These are phyloP conservation scores for Ustulina deusta DNA, from an alignment of 2,329 filamentous ascomycete genomes.

Conservation along the genomic window DNA sequence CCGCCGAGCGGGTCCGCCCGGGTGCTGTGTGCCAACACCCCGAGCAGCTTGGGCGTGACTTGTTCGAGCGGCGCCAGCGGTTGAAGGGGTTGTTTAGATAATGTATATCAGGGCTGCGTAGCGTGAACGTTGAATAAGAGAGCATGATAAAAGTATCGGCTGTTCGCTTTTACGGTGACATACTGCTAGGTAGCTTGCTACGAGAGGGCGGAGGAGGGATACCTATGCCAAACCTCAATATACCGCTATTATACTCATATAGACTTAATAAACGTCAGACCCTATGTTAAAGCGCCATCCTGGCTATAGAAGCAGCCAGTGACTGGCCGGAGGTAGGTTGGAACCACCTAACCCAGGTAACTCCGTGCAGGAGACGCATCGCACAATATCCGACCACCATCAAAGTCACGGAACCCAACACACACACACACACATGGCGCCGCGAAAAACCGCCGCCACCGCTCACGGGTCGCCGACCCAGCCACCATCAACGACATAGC, in stretches of 20 bases:
- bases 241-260: background rate
- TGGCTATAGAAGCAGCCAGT: background rate
- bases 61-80: constrained; percentile 32
- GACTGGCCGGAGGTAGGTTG: background rate
- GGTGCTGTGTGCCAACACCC: constrained; percentile 37
- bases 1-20: constrained; percentile 28
- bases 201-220: background rate
- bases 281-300: background rate
- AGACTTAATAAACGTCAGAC: background rate
- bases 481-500: constrained; percentile 55
- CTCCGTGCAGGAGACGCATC: no score
- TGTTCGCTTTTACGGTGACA: background rate
- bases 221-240: background rate
- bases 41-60: constrained; percentile 22
- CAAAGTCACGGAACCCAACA: background rate
- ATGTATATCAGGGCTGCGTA: background rate
- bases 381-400: background rate
- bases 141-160: background rate
- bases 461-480: constrained; percentile 49
- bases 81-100: background rate
- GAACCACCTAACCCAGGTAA: background rate
- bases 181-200: background rate
- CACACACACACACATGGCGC: no score
- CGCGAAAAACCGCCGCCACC: no score
- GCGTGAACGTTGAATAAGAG: background rate